Evolutionary conservation across 371 early-diverging fungal genomes (phyloP).

Genomic region (Apophysomyces elegans): DNA sequence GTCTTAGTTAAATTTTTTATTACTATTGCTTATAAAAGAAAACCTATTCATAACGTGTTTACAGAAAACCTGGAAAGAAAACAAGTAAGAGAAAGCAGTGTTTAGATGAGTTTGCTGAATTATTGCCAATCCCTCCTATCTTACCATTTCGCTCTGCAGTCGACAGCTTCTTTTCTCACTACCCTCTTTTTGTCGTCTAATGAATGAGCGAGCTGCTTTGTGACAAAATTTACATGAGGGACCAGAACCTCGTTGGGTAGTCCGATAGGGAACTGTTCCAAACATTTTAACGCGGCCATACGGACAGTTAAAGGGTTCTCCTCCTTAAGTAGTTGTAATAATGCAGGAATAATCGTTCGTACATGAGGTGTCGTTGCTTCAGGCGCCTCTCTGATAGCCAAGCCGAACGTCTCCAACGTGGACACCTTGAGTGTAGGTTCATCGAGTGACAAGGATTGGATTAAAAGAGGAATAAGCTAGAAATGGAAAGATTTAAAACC

Average conservation of each 20-base stretch:
- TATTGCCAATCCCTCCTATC: not conserved
- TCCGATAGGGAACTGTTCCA: conserved; percentile 69
- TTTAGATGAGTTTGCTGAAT: not conserved
- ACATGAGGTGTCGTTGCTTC: conserved; percentile 64
- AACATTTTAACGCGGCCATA: conserved; percentile 70
- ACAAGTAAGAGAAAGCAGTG: not conserved
- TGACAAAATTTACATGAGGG: conserved; percentile 65
- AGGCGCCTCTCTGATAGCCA: conserved; percentile 66
- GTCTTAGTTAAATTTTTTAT: no score
- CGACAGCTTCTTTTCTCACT: conserved; percentile 88
- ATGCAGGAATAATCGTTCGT: conserved; percentile 50
- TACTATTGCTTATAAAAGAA: no score
- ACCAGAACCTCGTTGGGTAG: conserved; percentile 62
- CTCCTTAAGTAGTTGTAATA: conserved; percentile 46
- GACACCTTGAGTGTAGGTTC: conserved; percentile 72
- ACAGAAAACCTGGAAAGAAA: not conserved
- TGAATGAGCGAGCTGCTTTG: conserved; percentile 61
- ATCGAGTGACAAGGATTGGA: conserved; percentile 67
- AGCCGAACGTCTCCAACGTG: conserved; percentile 75
- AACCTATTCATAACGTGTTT: no score
- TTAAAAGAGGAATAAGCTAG: conserved; percentile 77
- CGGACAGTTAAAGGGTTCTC: conserved; percentile 60
- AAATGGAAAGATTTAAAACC: conserved; percentile 2
- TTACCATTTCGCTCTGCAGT: conserved; percentile 86
- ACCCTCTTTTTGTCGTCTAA: conserved; percentile 89